Evolutionary conservation across 192 early-diverging fungal genomes (phyloP).

Genomic region (Helicostylum pulchrum): DNA sequence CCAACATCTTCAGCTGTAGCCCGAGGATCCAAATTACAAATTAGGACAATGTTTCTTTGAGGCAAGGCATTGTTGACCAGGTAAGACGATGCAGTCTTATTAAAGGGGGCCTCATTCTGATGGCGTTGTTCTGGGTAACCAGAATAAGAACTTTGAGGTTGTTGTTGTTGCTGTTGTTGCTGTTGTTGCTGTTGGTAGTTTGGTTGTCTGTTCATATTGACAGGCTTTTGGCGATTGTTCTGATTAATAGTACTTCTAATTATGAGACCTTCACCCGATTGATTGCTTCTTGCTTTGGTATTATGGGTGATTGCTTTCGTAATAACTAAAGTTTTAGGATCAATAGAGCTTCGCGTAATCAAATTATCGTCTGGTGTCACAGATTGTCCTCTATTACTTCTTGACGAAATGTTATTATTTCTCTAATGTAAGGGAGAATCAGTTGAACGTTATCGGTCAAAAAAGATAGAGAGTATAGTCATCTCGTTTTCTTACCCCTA

Average conservation of each 20-base stretch:
- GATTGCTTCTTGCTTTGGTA: too few species aligned
- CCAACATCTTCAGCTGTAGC: constrained; percentile 48
- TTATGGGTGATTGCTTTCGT: too few species aligned
- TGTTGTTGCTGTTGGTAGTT: not conserved
- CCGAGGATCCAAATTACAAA: constrained; percentile 46
- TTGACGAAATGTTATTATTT: not conserved
- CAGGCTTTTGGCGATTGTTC: not conserved
- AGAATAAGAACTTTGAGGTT: not conserved
- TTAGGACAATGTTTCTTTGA: constrained; percentile 30
- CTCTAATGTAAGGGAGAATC: not conserved
- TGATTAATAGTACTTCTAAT: not conserved
- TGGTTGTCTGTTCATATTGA: not conserved
- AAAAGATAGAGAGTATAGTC: not conserved
- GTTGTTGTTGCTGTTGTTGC: not conserved
- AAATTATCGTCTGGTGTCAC: not conserved
- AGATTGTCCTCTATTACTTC: not conserved
- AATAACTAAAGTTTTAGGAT: too few species aligned
- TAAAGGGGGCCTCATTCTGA: not conserved
- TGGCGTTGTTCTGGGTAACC: not conserved
- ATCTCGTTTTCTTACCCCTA: not conserved
- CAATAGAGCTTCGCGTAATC: too few species aligned
- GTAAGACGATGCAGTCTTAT: not conserved
- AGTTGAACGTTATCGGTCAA: not conserved
- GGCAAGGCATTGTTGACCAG: not conserved
- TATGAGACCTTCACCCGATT: not conserved